Conservation (phyloP, 2,329 filamentous ascomycete genomes). For the Fragosphaeria purpurea region DNA sequence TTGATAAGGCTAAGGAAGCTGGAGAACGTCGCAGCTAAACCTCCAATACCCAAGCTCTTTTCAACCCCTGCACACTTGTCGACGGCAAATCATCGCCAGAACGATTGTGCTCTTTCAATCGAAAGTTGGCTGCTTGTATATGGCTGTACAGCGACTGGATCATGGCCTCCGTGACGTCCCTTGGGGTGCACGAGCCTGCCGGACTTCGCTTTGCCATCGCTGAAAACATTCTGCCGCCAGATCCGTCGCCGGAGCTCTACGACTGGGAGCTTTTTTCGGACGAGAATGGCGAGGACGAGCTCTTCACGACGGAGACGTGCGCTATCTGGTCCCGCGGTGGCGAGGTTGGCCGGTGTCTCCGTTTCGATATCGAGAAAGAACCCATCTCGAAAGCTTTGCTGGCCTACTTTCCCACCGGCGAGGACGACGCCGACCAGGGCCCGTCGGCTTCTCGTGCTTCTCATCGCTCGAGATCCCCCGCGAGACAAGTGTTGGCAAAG, state of each 20-base stretch:
- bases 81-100: no score
- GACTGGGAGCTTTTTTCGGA: conserved; percentile 58
- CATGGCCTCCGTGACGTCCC: conserved; percentile 86
- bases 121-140: neutral
- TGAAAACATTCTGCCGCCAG: conserved; percentile 63
- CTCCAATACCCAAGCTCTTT: no score
- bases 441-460: neutral
- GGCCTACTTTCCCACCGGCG: conserved; percentile 58
- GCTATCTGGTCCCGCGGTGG: conserved; percentile 87
- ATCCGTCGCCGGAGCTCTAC: conserved; percentile 58
- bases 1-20: neutral
- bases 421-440: conserved; percentile 6
- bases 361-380: conserved; percentile 79
- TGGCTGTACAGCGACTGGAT: neutral
- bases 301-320: conserved; percentile 63
- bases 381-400: conserved; percentile 76
- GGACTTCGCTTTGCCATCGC: conserved; percentile 74
- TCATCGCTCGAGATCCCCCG: no score
- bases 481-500: conserved; percentile 34
- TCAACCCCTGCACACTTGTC: no score
- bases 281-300: conserved; percentile 58
- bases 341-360: conserved; percentile 75
- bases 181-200: conserved; percentile 82
- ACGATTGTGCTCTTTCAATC: no score
- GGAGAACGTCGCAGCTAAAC: no score